Evolutionary conservation across 305 asterid species (phyloP), one percentile per base, ranked within the genome.

Genomic region (Fraxinus floribunda): DNA sequence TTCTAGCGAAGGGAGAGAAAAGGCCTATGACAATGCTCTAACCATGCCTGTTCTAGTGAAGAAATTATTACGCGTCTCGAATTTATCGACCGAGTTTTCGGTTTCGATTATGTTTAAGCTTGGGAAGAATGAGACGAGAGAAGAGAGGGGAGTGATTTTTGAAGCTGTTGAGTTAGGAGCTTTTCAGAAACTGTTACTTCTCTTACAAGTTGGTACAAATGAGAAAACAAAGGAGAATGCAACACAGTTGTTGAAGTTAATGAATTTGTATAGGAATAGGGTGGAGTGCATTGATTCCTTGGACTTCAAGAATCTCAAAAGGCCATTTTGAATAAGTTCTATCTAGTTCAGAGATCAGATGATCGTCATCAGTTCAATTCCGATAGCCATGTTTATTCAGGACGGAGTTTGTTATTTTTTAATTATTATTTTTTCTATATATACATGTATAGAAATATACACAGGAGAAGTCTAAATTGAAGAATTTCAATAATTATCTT

Each of bases 31-130:
- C 3, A 84, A 88, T 81, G 92, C 85, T 64, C 84, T 91, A 9
- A 83, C 88, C 0, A 41, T 84, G 15, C 91, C 95, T 11, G 71
- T 89, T 36, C 5, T 91, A 76, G 91, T 90, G 78, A 92, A 90
- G 90, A 92, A 92, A 78, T 16, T 92, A n/a, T 70, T 89, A 66
- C 80, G 91, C 0, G 86, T 92, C 80, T 92, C 96, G 11, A 88
- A 87, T 16, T 35, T 87, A 88, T 90, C 91, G 0, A 88, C 91
- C 0, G 89, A 86, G 75, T 85, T 92, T 84, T 84, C 91, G 20
- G 88, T 89, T 73, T 92, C 96, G 18, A 84, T 88, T 66, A 64
- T 92, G 11, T 85, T 77, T 86, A 90, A 86, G 85, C 52, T 90
- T 16, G 82, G 84, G 16, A 81, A 83, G 84, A 30, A 84, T 34